A percentile compares a stretch with the other conserved stretches of the same genome.
phyloP scores from a whole-genome alignment of 805 yeast genomes.

The Candida sanyiensis region DNA sequence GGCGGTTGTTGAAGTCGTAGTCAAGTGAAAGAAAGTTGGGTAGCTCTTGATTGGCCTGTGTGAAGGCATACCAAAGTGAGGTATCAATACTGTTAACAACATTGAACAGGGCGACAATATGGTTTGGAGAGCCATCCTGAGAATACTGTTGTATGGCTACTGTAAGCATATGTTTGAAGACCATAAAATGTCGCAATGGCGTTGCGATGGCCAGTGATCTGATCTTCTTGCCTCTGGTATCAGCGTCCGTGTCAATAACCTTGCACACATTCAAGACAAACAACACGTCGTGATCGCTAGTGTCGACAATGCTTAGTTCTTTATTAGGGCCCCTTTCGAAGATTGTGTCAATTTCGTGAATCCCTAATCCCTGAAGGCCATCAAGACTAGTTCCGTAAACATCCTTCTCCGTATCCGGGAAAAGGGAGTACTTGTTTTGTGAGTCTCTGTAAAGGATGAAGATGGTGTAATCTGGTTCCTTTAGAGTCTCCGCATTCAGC shows the following conservation, averaged over 20 bases:
- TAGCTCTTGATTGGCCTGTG: constrained; percentile 12
- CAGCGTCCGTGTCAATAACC: constrained; percentile 33
- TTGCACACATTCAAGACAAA: constrained; percentile 55
- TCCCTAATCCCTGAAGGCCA: constrained; percentile 11
- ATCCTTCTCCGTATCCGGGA: constrained; percentile 20
- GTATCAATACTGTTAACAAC: constrained; percentile 20
- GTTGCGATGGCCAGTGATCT: constrained; percentile 57
- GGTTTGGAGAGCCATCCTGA: constrained; percentile 16
- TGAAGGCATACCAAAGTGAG: constrained; percentile 20
- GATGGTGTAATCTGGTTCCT: constrained; percentile 53
- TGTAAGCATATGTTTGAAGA: constrained; percentile 53
- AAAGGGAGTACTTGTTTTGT: constrained; percentile 13
- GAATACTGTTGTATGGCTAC: constrained; percentile 40
- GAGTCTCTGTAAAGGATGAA: constrained; percentile 45
- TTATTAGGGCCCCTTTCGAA: constrained; percentile 14
- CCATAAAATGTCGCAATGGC: constrained; percentile 43
- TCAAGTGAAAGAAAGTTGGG: constrained; percentile 17
- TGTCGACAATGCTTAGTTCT: neutral
- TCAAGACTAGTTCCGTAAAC: constrained; percentile 11
- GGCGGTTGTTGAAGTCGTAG: constrained; percentile 18
- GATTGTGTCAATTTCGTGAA: constrained; percentile 20
- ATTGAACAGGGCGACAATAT: constrained; percentile 20
- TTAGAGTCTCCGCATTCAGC: constrained; percentile 48
- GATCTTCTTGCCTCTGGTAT: constrained; percentile 53
- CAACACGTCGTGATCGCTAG: constrained; percentile 32